A percentile compares a stretch with the other conserved stretches of the same genome.
Conservation (phyloP, 768 basidiomycete genomes). For the Hygrophoropsis aurantiaca region DNA sequence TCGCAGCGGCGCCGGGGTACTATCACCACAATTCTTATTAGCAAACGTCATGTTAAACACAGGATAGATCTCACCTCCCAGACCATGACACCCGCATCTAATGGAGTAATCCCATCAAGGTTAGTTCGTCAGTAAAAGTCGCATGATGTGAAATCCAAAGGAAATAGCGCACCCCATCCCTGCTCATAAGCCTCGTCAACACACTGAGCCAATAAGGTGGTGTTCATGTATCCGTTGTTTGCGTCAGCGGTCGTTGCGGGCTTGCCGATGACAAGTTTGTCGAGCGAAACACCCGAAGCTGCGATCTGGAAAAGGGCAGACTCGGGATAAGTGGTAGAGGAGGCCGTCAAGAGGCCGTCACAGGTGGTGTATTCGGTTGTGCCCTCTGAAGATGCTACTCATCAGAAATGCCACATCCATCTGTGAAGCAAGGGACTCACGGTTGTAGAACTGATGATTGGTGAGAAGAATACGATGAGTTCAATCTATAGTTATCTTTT, state of each 20-base stretch:
- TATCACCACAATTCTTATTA: conserved; percentile 8
- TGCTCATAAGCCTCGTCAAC: conserved; percentile 52
- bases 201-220: conserved; percentile 58
- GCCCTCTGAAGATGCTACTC: conserved; percentile 28
- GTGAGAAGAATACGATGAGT: not conserved
- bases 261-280: conserved; percentile 78
- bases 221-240: conserved; percentile 55
- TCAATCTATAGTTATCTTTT: not conserved
- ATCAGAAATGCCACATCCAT: not conserved
- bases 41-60: not conserved
- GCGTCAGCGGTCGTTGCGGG: conserved; percentile 54
- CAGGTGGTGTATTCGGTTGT: conserved; percentile 38
- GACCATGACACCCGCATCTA: conserved; percentile 15
- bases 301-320: conserved; percentile 49
- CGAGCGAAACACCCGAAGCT: conserved; percentile 51
- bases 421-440: conserved; percentile 3
- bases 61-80: conserved; percentile 20
- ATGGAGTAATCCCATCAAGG: not conserved
- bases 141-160: not conserved
- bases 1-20: conserved; percentile 40
- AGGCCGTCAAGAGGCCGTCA: conserved; percentile 35
- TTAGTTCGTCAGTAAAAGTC: not conserved
- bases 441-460: conserved; percentile 18
- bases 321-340: conserved; percentile 41
- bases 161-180: not conserved